Evolutionary conservation across 2,329 filamentous ascomycete species (phyloP).

Genomic region (Pseudogymnoascus sp.): DNA sequence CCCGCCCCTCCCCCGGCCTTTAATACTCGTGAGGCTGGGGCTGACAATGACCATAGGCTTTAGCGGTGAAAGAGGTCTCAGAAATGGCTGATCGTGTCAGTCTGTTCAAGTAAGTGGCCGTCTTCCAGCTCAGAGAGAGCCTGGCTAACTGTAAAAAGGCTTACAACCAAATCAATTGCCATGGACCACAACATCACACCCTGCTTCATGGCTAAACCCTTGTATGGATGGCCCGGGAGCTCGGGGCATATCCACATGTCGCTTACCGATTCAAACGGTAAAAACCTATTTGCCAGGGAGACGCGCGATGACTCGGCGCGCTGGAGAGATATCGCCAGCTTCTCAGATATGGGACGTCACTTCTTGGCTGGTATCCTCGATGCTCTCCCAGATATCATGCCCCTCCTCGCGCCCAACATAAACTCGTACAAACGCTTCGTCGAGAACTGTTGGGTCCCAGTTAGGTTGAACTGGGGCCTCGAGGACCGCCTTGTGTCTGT

Average conservation of each 20-base stretch:
- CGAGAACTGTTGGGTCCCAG: constrained; percentile 98
- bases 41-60: constrained; percentile 70
- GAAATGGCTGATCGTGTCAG: constrained; percentile 88
- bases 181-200: constrained; percentile 86
- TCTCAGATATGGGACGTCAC: constrained; percentile 84
- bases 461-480: constrained; percentile 93
- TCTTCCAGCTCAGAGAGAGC: background rate
- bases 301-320: constrained; percentile 61
- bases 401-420: constrained; percentile 83
- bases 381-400: constrained; percentile 91
- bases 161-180: constrained; percentile 67
- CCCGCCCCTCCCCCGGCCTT: background rate
- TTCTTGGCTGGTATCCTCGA: constrained; percentile 88
- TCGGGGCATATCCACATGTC: constrained; percentile 95
- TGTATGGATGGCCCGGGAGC: constrained; percentile 84
- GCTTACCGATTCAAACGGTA: constrained; percentile 65
- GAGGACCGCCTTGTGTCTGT: constrained; percentile 92
- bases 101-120: constrained; percentile 82
- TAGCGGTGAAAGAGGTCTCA: constrained; percentile 72
- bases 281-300: constrained; percentile 76
- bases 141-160: background rate
- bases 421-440: constrained; percentile 98
- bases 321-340: constrained; percentile 67
- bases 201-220: constrained; percentile 99
- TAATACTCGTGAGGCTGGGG: background rate